Evolutionary conservation across 805 yeast genomes (phyloP).

Genomic region (Wickerhamiella brachini): DNA sequence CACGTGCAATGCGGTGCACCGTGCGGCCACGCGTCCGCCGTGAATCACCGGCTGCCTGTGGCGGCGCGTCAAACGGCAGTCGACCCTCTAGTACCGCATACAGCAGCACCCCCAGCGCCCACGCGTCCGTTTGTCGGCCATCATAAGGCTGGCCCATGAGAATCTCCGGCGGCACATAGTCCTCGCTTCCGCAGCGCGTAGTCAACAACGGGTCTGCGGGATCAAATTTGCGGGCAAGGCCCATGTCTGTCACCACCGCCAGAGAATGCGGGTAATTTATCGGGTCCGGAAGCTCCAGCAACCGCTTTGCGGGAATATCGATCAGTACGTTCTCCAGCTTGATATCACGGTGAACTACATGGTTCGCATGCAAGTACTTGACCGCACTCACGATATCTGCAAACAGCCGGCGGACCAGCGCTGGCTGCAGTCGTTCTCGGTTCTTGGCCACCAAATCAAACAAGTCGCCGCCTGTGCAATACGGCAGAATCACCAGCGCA

Average conservation of each 20-base stretch:
- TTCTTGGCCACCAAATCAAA: slow-evolving; percentile 43
- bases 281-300: slow-evolving; percentile 17
- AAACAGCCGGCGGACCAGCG: slow-evolving; percentile 45
- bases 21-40: slow-evolving; percentile 37
- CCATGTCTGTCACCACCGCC: slow-evolving; percentile 72
- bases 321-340: slow-evolving; percentile 74
- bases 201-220: slow-evolving; percentile 49
- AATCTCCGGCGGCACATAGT: slow-evolving; percentile 89
- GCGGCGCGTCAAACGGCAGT: slow-evolving; percentile 84
- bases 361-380: slow-evolving; percentile 49
- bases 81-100: slow-evolving; percentile 75
- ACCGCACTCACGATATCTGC: slow-evolving; percentile 61
- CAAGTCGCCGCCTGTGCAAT: slow-evolving; percentile 75
- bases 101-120: slow-evolving; percentile 91
- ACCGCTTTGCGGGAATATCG: slow-evolving; percentile 25
- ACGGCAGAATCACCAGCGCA: slow-evolving; percentile 51
- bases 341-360: slow-evolving; percentile 79
- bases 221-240: slow-evolving; percentile 60
- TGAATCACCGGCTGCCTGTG: slow-evolving; percentile 20
- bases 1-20: slow-evolving; percentile 81
- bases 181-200: slow-evolving; percentile 93
- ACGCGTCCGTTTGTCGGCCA: slow-evolving; percentile 80
- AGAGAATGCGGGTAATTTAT: slow-evolving; percentile 24
- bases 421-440: slow-evolving; percentile 32
- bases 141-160: slow-evolving; percentile 83